phyloP scores from a whole-genome alignment of 2,329 filamentous ascomycete species.

The Cryphonectria nitschkei region DNA sequence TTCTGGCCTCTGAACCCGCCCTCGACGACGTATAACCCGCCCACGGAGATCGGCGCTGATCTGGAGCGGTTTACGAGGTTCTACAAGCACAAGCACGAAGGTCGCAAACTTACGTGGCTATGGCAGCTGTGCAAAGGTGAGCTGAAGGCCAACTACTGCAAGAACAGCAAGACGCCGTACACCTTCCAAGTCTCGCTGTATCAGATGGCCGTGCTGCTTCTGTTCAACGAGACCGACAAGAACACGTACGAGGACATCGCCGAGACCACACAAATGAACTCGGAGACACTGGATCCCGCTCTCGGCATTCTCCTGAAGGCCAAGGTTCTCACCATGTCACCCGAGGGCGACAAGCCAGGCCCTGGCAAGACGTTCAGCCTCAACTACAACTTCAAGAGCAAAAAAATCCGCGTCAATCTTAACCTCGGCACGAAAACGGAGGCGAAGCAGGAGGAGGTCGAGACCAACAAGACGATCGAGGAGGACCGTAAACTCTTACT shows the following conservation, averaged over 20 bases:
- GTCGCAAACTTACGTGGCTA: constrained; percentile 94
- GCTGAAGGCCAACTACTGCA: constrained; percentile 91
- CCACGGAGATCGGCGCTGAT: constrained; percentile 80
- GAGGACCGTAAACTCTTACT: constrained; percentile 95
- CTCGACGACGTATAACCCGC: constrained; percentile 85
- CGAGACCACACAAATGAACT: constrained; percentile 76
- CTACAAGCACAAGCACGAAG: constrained; percentile 96
- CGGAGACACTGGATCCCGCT: constrained; percentile 84
- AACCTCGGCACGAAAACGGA: constrained; percentile 95
- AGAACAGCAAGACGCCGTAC: constrained; percentile 85
- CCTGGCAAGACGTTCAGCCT: constrained; percentile 79
- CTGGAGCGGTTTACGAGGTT: constrained; percentile 89
- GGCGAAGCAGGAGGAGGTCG: constrained; percentile 92
- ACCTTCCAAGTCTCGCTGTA: constrained; percentile 98
- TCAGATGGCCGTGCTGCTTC: constrained; percentile 92
- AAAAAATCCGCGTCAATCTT: constrained; percentile 96
- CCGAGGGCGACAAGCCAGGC: constrained; percentile 74
- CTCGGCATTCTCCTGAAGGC: constrained; percentile 89
- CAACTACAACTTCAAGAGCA: constrained; percentile 96
- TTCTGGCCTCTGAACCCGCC: constrained; percentile 95
- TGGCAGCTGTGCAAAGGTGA: constrained; percentile 99
- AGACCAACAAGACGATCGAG: constrained; percentile 99
- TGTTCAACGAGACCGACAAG: constrained; percentile 91
- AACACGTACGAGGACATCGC: constrained; percentile 88
- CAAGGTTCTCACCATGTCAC: constrained; percentile 77